Conservation (phyloP, 768 basidiomycete species). For the Peribolospora kevripleyi region DNA sequence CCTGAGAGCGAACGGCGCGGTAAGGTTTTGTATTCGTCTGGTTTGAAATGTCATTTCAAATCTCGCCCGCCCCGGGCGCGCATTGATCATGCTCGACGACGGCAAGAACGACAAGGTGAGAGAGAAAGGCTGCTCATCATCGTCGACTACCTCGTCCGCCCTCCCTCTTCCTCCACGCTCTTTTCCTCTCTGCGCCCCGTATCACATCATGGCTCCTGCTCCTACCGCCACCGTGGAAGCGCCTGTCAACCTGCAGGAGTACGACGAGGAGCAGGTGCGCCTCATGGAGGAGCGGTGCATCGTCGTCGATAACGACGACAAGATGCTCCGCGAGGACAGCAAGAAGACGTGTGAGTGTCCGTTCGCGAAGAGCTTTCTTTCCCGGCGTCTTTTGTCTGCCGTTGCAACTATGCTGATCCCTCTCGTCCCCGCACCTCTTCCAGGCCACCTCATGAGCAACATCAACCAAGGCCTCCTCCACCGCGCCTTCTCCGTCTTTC, state of each 20-base stretch:
- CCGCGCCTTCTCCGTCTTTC: slow-evolving; percentile 90
- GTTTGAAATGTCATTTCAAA: no score
- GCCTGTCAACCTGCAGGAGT: slow-evolving; percentile 42
- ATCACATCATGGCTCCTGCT: no score
- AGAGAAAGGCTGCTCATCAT: no score
- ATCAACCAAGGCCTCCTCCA: slow-evolving; percentile 83
- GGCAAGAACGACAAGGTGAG: no score
- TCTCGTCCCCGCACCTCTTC: not conserved
- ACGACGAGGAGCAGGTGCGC: slow-evolving; percentile 77
- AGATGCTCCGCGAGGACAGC: slow-evolving; percentile 58
- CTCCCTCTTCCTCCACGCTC: no score
- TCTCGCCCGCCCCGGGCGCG: no score
- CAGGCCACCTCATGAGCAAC: slow-evolving; percentile 94
- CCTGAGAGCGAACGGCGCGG: no score
- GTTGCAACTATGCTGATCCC: not conserved
- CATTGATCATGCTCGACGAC: no score
- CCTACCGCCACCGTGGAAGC: no score
- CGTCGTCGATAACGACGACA: slow-evolving; percentile 68
- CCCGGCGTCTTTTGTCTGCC: not conserved
- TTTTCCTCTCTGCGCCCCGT: no score
- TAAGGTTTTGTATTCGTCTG: no score
- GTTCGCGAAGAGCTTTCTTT: not conserved
- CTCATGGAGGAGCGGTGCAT: slow-evolving; percentile 87
- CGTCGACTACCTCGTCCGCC: no score
- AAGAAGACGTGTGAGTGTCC: slow-evolving; percentile 74